Evolutionary conservation across 2,329 filamentous ascomycete species (phyloP).

Genomic region (Phoma herbarum): DNA sequence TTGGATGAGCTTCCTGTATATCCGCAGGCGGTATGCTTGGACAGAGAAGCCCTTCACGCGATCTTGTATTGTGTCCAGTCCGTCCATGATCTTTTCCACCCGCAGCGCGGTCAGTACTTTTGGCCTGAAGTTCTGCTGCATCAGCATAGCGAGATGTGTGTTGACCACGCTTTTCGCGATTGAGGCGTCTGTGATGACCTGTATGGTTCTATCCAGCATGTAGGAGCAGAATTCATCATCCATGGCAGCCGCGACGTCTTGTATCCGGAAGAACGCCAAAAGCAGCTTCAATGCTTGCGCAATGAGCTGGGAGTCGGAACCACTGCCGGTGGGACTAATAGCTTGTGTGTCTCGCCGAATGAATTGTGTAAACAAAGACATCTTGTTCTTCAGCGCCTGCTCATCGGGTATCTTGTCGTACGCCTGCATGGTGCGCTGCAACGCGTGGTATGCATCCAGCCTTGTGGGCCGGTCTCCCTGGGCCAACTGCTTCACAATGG

Average conservation of each 20-base stretch:
- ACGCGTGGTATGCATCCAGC: constrained; percentile 84
- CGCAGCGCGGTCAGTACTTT: constrained; percentile 78
- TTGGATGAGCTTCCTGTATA: constrained; percentile 79
- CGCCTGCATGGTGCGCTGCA: constrained; percentile 77
- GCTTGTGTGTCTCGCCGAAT: constrained; percentile 81
- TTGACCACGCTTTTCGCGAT: constrained; percentile 80
- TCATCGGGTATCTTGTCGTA: constrained; percentile 77
- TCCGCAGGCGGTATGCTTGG: constrained; percentile 75
- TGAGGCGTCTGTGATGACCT: constrained; percentile 72
- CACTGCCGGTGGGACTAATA: constrained; percentile 63
- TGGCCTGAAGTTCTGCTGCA: constrained; percentile 78
- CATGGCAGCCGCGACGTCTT: constrained; percentile 73
- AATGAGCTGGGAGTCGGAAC: constrained; percentile 73
- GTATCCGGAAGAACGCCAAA: constrained; percentile 77
- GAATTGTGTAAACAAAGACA: constrained; percentile 79
- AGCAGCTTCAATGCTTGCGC: constrained; percentile 82
- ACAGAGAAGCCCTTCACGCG: constrained; percentile 83
- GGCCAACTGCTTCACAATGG: constrained; percentile 81
- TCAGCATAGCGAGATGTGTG: constrained; percentile 81
- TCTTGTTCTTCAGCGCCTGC: constrained; percentile 67
- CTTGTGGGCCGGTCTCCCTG: constrained; percentile 75
- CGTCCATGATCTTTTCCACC: constrained; percentile 73
- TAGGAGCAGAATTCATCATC: constrained; percentile 81
- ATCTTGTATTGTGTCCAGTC: constrained; percentile 76
- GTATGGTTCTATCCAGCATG: constrained; percentile 81